These are phyloP conservation scores for Fraxinus quadrangulata DNA, from an alignment of 257 asterid species.

Conservation along the genomic window DNA sequence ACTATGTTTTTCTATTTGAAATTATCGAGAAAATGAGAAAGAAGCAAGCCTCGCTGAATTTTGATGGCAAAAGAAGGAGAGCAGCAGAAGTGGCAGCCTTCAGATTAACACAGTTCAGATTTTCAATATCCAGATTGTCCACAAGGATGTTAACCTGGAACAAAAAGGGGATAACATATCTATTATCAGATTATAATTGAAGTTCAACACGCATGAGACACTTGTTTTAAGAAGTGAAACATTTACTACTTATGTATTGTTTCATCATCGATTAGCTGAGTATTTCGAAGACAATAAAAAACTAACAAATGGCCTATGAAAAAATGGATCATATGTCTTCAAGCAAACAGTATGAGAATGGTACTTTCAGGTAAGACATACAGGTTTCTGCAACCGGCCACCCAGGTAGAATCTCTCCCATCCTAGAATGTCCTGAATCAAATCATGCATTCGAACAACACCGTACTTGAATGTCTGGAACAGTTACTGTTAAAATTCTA, in stretches of 20 bases:
- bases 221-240: neutral
- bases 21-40: conserved; percentile 23
- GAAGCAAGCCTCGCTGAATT: conserved; percentile 66
- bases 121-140: conserved; percentile 60
- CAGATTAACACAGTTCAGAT: conserved; percentile 63
- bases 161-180: conserved; percentile 11
- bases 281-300: conserved; percentile 2
- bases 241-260: neutral
- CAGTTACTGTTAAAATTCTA: conserved; percentile 25
- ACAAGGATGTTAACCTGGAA: conserved; percentile 67
- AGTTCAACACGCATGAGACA: conserved; percentile 6
- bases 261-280: neutral
- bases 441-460: conserved; percentile 70
- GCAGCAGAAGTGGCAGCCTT: conserved; percentile 84
- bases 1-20: conserved; percentile 8
- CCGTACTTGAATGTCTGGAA: conserved; percentile 76
- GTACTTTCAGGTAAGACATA: conserved; percentile 32
- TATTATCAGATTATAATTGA: conserved; percentile 14
- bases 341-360: neutral
- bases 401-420: conserved; percentile 83
- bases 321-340: neutral
- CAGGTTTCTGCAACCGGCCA: conserved; percentile 94
- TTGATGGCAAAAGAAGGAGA: conserved; percentile 84
- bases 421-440: conserved; percentile 59
- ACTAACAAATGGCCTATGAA: neutral